Evolutionary conservation across 495 filamentous ascomycete species (phyloP).

Genomic region (Parmelia sp.): DNA sequence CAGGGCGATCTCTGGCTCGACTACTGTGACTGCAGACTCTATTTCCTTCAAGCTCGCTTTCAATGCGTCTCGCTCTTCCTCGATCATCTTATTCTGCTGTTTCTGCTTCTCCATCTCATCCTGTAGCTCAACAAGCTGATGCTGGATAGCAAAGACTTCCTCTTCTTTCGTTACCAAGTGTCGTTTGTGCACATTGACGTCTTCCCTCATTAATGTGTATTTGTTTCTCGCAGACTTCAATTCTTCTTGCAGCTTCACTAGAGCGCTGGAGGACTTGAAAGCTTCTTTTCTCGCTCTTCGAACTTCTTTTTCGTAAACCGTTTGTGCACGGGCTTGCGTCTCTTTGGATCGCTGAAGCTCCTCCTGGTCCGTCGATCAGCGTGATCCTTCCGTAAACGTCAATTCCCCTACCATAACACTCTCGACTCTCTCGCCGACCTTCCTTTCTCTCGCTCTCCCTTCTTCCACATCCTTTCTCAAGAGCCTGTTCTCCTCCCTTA

Average conservation of each 20-base stretch:
- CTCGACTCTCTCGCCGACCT: conserved; percentile 71
- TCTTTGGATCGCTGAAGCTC: conserved; percentile 70
- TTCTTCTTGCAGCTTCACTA: conserved; percentile 79
- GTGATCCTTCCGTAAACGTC: neutral
- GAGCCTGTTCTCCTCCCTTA: conserved; percentile 50
- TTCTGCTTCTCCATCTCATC: conserved; percentile 63
- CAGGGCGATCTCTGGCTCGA: conserved; percentile 57
- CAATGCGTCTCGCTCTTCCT: conserved; percentile 64
- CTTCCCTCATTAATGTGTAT: conserved; percentile 46
- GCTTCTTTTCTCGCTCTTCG: conserved; percentile 74
- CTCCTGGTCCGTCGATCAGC: conserved; percentile 45
- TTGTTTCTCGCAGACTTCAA: conserved; percentile 60
- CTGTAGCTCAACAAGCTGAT: conserved; percentile 64
- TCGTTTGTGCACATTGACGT: conserved; percentile 44
- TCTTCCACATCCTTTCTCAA: conserved; percentile 58
- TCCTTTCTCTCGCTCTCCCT: conserved; percentile 63
- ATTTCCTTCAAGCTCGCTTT: conserved; percentile 54
- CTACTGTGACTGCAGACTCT: conserved; percentile 54
- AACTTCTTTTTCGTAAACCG: conserved; percentile 80
- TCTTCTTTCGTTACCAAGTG: conserved; percentile 48
- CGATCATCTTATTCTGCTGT: conserved; percentile 56
- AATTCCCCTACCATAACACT: conserved; percentile 56
- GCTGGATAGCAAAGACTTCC: conserved; percentile 69
- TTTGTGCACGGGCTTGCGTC: conserved; percentile 62
- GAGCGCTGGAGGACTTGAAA: conserved; percentile 68